A percentile compares a stretch with the other conserved stretches of the same genome.
Conservation (phyloP, 345 rosid species). For the Populus alba region DNA sequence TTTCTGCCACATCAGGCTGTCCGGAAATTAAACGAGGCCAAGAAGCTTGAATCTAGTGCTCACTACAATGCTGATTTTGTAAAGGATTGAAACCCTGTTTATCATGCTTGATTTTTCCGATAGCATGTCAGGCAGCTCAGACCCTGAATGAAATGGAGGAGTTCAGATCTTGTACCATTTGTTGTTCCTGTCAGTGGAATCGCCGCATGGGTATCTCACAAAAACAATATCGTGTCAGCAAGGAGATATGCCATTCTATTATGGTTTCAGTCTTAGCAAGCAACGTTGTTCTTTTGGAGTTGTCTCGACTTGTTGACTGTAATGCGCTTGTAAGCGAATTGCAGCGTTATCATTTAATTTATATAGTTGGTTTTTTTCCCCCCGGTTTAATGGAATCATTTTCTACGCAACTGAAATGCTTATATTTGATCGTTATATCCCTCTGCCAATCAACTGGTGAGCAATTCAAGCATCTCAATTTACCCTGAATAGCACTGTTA, state of each 20-base stretch:
- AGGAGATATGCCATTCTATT: not conserved
- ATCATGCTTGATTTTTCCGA: not conserved
- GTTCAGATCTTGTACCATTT: not conserved
- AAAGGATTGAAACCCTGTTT: conserved; percentile 45
- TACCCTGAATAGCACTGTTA: not conserved
- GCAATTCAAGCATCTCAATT: not conserved
- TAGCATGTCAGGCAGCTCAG: not conserved
- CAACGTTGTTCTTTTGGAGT: not conserved
- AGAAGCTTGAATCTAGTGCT: conserved; percentile 92
- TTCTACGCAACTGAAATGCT: not conserved
- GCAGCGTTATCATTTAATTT: not conserved
- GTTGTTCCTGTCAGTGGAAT: not conserved
- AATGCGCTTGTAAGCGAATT: not conserved
- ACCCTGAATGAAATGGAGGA: not conserved
- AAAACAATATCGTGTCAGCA: not conserved
- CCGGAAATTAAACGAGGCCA: conserved; percentile 86
- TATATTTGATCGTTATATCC: not conserved
- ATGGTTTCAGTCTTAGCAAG: not conserved
- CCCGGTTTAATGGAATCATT: not conserved
- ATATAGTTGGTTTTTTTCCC: not conserved
- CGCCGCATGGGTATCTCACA: not conserved
- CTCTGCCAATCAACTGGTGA: not conserved
- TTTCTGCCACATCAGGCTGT: conserved; percentile 62
- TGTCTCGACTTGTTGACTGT: not conserved
- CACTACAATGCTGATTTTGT: conserved; percentile 91